Evolutionary conservation across 805 yeast genomes (phyloP).

Genomic region (Candida schatavii): DNA sequence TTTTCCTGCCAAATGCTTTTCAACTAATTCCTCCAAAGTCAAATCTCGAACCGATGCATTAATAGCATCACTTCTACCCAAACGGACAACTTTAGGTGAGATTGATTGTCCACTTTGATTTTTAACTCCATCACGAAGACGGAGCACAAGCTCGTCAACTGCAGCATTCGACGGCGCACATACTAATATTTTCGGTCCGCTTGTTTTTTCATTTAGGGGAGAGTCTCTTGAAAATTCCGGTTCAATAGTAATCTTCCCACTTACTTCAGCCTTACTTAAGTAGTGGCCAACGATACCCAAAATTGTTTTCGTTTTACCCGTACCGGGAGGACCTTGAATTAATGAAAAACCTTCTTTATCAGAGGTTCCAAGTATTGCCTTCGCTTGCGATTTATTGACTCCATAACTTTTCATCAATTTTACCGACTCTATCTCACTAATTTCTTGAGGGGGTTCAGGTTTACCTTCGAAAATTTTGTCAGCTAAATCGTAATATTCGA

Average conservation of each 20-base stretch:
- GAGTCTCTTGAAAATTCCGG: conserved; percentile 20
- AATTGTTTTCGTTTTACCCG: conserved; percentile 97
- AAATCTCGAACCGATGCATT: conserved; percentile 77
- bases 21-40: conserved; percentile 84
- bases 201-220: conserved; percentile 29
- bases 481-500: conserved; percentile 77
- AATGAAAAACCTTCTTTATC: conserved; percentile 73
- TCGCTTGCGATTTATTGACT: conserved; percentile 88
- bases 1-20: conserved; percentile 47
- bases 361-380: conserved; percentile 76
- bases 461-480: conserved; percentile 62
- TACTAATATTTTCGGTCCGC: conserved; percentile 59
- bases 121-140: conserved; percentile 71
- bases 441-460: conserved; percentile 45
- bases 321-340: conserved; percentile 99
- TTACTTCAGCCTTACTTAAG: conserved; percentile 36
- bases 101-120: conserved; percentile 52
- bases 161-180: conserved; percentile 99
- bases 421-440: conserved; percentile 33
- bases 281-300: conserved; percentile 84
- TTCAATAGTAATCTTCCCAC: conserved; percentile 14
- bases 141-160: conserved; percentile 87
- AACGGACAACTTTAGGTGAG: conserved; percentile 71
- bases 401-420: conserved; percentile 48
- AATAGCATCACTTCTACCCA: conserved; percentile 88